Evolutionary conservation across 305 asterid genomes (phyloP), one percentile per base, ranked within the genome.

Genomic region (Fraxinus latifolia): DNA sequence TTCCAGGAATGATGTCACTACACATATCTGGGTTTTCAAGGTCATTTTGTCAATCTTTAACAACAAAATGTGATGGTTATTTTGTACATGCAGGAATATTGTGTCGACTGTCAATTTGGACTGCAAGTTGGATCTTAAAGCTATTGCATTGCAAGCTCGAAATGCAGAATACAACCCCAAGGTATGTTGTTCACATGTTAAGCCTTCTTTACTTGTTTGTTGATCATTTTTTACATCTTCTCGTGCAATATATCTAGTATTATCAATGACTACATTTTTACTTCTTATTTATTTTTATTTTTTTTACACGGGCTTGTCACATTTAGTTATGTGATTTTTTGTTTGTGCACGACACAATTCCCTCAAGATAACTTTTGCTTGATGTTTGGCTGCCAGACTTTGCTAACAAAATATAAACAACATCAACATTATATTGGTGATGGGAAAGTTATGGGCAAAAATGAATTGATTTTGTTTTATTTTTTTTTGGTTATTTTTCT

Each of bases 91-190:
- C 83, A 92, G 97, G 91, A 92, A 92, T 82, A 92, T 92, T 79
- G 97, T 92, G 23, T 91, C 97, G 37, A 92, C 97, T 0, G 97
- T 92, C 82, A 92, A 92, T 83, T 84, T 92, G 93, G 94, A 91
- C 85, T 91, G 95, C 90, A 92, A 92, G 83, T 86, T 92, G 92
- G 97, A 90, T 85, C 94, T 92, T 53, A 92, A 92, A 88, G 90
- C 94, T 36, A 92, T 92, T 82, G 97, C 97, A 32, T 81, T 92
- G 85, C 97, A 92, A 82, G 97, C 95, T 79, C 92, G 97, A 33
- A 92, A 92, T 88, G 97, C 97, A 27, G 95, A 92, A 82, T 92
- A 92, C 82, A 92, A 92, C 80, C 97, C 95, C 25, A 92, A 92
- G 94, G 97, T 90, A 83, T 79, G 79, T n/a, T 75, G n/a, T 58